These are phyloP conservation scores for Hawksworthiomyces lignivorus DNA, from an alignment of 2,329 filamentous ascomycete genomes.

Conservation along the genomic window DNA sequence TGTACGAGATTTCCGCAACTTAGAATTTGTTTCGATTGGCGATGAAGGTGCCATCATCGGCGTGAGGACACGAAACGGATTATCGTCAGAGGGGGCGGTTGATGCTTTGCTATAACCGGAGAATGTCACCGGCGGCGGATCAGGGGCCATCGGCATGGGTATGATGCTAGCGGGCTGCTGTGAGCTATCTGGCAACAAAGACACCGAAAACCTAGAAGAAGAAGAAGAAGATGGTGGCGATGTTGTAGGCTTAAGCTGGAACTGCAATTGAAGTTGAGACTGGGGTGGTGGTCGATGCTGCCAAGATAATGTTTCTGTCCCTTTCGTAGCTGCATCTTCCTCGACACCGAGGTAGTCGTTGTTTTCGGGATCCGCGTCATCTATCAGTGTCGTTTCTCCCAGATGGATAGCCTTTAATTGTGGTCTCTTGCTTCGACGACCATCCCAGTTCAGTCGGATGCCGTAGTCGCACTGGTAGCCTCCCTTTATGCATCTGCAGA, in stretches of 20 bases:
- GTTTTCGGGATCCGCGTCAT: slow-evolving; percentile 9
- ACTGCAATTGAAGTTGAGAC: slow-evolving; percentile 7
- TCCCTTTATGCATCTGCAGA: slow-evolving; percentile 53
- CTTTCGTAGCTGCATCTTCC: neutral
- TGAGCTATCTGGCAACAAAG: neutral
- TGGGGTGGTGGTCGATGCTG: slow-evolving; percentile 4
- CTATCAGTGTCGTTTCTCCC: slow-evolving; percentile 4
- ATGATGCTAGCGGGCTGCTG: slow-evolving; percentile 1
- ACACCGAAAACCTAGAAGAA: slow-evolving; percentile 2
- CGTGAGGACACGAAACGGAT: neutral
- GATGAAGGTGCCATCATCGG: neutral
- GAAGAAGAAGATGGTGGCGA: slow-evolving; percentile 6
- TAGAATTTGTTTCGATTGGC: too few species aligned
- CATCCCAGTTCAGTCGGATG: slow-evolving; percentile 74
- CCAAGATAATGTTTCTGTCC: neutral
- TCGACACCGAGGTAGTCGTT: neutral
- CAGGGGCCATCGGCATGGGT: slow-evolving; percentile 2
- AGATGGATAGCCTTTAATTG: slow-evolving; percentile 26
- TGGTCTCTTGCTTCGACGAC: slow-evolving; percentile 54
- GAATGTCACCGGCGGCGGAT: too few species aligned
- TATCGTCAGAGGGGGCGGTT: neutral
- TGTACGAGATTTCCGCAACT: too few species aligned
- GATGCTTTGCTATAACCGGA: neutral
- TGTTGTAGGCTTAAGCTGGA: neutral
- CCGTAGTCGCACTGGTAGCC: slow-evolving; percentile 73